Base-by-base conservation (phyloP, 129 eudicot species). In the Escallonia rubra region DNA sequence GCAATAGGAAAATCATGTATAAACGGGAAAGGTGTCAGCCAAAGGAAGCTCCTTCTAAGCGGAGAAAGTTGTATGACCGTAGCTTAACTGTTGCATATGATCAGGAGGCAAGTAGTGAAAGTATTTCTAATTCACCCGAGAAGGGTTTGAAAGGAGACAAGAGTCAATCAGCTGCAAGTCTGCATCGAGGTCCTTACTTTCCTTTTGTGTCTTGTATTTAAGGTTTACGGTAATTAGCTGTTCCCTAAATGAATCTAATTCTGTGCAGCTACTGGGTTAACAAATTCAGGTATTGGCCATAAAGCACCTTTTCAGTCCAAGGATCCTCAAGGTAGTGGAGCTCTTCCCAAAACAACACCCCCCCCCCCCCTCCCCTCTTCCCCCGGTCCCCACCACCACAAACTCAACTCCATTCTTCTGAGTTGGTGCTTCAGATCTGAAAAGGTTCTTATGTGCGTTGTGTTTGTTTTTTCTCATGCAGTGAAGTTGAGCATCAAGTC, bases 401-500 rank as follows among this genome's bases (percentile, higher is more conserved):
- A 46, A 46, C n/a, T 4, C 60, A 4, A 39, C 16, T 55, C 50
- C 34, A 8, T 5, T 52, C 46, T 16, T 59, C 45, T 10, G 38
- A 12, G n/a, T 16, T 38, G 6, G 39, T 42, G 41, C 59, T 9
- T 15, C 58, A 43, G 51, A 40, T 59, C 39, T 55, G 61, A 70
- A 43, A 63, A 39, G 41, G 15, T 59, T 72, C 85, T 82, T 41
- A 87, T 50, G 45, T 68, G 63, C 51, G n/a, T 69, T 49, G 41
- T 70, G 75, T 39, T 64, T 76, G 57, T 76, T 57, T 76, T 54
- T 76, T 57, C 8, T 10, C 23, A 6, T 72, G 62, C 90, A 94
- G 99, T 94, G 82, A 85, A 86, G 72, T 80, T 94, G 15, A 83
- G 87, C 87, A 90, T 94, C 48, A 87, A 94, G 78, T 89, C 99